Conservation (phyloP, 495 filamentous ascomycete species). For the Penicillium silybi region DNA sequence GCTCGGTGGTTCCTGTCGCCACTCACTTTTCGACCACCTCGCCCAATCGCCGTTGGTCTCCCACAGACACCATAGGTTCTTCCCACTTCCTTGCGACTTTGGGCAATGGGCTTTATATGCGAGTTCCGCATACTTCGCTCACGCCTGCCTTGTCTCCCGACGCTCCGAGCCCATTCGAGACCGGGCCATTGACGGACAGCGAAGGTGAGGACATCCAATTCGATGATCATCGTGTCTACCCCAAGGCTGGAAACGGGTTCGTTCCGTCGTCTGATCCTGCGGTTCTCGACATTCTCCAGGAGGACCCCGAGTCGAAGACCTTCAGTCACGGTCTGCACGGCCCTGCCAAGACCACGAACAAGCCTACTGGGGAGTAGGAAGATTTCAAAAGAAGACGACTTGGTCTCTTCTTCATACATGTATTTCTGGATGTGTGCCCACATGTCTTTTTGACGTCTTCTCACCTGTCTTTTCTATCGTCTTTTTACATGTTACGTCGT, state of each 20-base stretch:
- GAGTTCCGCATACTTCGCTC: not conserved
- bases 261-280: slow-evolving; percentile 26
- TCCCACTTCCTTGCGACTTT: not conserved
- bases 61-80: not conserved
- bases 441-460: not conserved
- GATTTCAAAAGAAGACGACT: not conserved
- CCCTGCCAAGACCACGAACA: slow-evolving; percentile 11
- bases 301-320: slow-evolving; percentile 37
- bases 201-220: slow-evolving; percentile 36
- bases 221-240: slow-evolving; percentile 58
- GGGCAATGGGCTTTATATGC: not conserved
- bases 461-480: not conserved
- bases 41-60: not conserved
- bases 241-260: slow-evolving; percentile 57
- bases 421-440: not conserved
- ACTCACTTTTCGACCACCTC: not conserved
- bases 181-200: slow-evolving; percentile 10
- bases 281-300: slow-evolving; percentile 42
- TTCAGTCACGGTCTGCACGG: slow-evolving; percentile 42
- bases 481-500: not conserved
- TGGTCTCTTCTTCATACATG: not conserved
- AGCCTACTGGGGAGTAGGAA: not conserved
- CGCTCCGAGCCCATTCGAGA: not conserved
- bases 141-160: not conserved
- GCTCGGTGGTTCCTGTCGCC: slow-evolving; percentile 4